Base-by-base conservation (phyloP, 2,329 filamentous ascomycete genomes). In the Rhexocercosporidium sp. region DNA sequence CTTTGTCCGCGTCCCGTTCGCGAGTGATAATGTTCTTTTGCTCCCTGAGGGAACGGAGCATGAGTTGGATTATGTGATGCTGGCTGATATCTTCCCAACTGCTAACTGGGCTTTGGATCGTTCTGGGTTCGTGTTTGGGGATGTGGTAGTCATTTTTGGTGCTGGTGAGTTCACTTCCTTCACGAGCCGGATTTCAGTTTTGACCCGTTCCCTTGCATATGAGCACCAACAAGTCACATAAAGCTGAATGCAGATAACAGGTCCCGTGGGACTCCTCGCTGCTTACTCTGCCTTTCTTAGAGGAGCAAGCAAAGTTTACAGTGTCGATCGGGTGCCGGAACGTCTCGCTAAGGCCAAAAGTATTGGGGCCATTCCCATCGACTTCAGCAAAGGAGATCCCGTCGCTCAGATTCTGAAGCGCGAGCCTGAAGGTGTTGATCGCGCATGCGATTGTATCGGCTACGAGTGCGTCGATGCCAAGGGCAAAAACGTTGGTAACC, bases 1-100 rank as follows among this genome's bases (percentile, higher is more conserved):
- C 79, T 96, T 92, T 74, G 89, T 94, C 1, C 87, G 92, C 8
- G 92, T 96, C 9, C 92, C 93, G 0, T 86, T 89, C 34, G 93
- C 88, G 18, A 90, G 94, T 72, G 88, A 92, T 68, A 96, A 96
- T 75, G 81, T 96, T n/a, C 83, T 96, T 9, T 86, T 89, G 71
- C 86, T 96, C 3, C 93, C 93, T 0, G 88, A 27, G 2, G 67
- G 65, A 12, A 59, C 57, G 12, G 61, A 67, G 5, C 54, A 67
- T 51, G 69, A 71, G 41, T 49, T 72, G 37, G 74, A 76, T 68
- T 78, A 76, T 53, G 66, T 78, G 16, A 39, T 76, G n/a, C 25
- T 77, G n/a, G 63, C 67, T 5, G 76, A 78, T 62, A 75, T 78
- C 34, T 77, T 64, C n/a, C 64, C 71, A 1, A 78, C 76, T 2